These are phyloP conservation scores for Epichloe gansuensis DNA, from an alignment of 2,329 filamentous ascomycete species.

Conservation along the genomic window DNA sequence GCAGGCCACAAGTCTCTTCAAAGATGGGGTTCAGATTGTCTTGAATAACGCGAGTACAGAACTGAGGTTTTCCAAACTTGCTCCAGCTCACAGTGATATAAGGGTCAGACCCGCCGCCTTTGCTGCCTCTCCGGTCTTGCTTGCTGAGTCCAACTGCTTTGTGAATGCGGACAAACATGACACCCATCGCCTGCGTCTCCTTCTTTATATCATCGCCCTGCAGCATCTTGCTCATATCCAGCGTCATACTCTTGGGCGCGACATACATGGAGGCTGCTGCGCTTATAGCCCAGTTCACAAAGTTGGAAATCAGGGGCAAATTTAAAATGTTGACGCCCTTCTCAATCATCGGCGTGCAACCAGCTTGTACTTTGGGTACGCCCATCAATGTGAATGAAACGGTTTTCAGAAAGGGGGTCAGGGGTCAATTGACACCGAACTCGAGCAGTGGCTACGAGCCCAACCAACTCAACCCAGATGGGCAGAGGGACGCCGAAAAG, in stretches of 20 bases:
- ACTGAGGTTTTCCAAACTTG: constrained; percentile 96
- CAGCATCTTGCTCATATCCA: constrained; percentile 83
- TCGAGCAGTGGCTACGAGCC: constrained; percentile 79
- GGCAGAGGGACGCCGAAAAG: constrained; percentile 81
- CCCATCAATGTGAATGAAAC: constrained; percentile 93
- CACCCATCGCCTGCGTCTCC: constrained; percentile 71
- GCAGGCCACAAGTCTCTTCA: constrained; percentile 72
- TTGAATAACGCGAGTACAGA: constrained; percentile 90
- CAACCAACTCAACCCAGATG: constrained; percentile 80
- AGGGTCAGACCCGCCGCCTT: constrained; percentile 81
- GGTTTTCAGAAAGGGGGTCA: constrained; percentile 88
- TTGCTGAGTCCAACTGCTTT: constrained; percentile 81
- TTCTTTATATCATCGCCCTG: constrained; percentile 88
- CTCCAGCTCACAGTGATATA: constrained; percentile 93
- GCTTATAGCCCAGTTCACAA: constrained; percentile 90
- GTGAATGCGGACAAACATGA: constrained; percentile 89
- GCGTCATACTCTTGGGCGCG: constrained; percentile 84
- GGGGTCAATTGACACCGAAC: constrained; percentile 76
- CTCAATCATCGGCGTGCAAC: constrained; percentile 86
- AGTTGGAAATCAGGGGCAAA: constrained; percentile 84
- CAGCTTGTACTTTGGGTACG: constrained; percentile 75
- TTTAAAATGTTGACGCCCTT: constrained; percentile 85
- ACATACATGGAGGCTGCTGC: constrained; percentile 85
- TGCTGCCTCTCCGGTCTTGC: constrained; percentile 71
- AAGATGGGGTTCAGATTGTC: constrained; percentile 90